Conservation (phyloP, 2,329 filamentous ascomycete species). For the Pseudocercospora fuligena region DNA sequence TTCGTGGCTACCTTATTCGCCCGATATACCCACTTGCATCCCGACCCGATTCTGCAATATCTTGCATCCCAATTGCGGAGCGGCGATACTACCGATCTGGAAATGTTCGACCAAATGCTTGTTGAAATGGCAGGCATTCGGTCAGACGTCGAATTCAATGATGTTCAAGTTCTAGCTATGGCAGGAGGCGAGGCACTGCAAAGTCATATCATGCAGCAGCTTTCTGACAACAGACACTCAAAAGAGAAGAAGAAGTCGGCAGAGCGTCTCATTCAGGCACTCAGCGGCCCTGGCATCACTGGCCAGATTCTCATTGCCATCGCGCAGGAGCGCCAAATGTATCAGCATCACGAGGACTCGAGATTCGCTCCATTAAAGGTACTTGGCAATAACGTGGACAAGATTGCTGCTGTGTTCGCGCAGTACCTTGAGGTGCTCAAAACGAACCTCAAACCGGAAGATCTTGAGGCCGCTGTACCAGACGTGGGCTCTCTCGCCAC, state of each 20-base stretch:
- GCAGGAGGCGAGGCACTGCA: constrained; percentile 81
- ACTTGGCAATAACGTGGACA: constrained; percentile 84
- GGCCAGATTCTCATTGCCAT: constrained; percentile 86
- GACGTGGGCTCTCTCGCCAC: constrained; percentile 73
- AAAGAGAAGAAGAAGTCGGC: constrained; percentile 62
- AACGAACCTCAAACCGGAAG: constrained; percentile 73
- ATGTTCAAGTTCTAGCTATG: constrained; percentile 84
- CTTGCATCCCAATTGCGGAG: constrained; percentile 80
- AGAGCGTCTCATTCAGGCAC: constrained; percentile 76
- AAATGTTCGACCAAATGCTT: constrained; percentile 88
- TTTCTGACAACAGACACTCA: constrained; percentile 81
- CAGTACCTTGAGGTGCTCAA: constrained; percentile 91
- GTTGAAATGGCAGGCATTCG: constrained; percentile 93
- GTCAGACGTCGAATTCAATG: constrained; percentile 83
- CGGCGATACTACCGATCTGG: constrained; percentile 86
- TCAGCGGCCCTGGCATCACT: constrained; percentile 78
- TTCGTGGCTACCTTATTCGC: constrained; percentile 91
- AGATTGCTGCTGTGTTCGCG: constrained; percentile 80
- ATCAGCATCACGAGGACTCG: constrained; percentile 74
- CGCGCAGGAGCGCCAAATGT: constrained; percentile 87
- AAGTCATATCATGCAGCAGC: constrained; percentile 76
- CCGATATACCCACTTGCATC: constrained; percentile 81
- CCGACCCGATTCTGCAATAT: constrained; percentile 85
- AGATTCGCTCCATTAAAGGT: constrained; percentile 83
- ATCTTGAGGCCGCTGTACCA: constrained; percentile 81